Percentiles rank a stretch among this genome's conserved stretches.
These are phyloP conservation scores for Mycena leptocephala DNA, from an alignment of 768 basidiomycete species.

Conservation along the genomic window DNA sequence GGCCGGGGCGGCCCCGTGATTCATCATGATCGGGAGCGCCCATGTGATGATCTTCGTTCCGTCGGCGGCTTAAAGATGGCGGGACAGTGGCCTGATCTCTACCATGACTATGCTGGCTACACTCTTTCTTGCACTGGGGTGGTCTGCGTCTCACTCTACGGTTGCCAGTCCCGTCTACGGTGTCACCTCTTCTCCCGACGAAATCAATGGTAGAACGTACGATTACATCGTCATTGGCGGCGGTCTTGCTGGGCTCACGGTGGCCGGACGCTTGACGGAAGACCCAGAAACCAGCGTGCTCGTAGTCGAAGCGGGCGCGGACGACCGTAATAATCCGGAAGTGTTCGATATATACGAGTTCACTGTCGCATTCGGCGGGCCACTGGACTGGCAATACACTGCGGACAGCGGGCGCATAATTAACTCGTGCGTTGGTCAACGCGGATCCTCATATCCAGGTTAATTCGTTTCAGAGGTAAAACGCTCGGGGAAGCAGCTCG, in stretches of 20 bases:
- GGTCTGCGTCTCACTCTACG: neutral
- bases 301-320: slow-evolving; percentile 68
- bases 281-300: slow-evolving; percentile 60
- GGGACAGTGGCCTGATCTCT: no score
- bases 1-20: no score
- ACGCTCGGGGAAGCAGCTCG: slow-evolving; percentile 64
- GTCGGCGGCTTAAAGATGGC: no score
- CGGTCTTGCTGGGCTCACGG: slow-evolving; percentile 63
- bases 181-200: slow-evolving; percentile 50
- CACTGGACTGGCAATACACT: slow-evolving; percentile 64
- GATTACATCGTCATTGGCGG: slow-evolving; percentile 66
- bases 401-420: slow-evolving; percentile 60
- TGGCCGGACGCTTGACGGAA: slow-evolving; percentile 66
- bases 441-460: neutral
- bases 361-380: slow-evolving; percentile 56
- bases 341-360: slow-evolving; percentile 66
- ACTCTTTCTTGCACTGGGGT: neutral
- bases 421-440: slow-evolving; percentile 49
- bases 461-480: slow-evolving; percentile 54
- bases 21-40: no score
- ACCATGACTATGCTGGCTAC: neutral
- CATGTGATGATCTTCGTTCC: no score
- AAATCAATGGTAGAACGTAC: slow-evolving; percentile 55
- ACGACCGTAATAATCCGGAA: slow-evolving; percentile 59
- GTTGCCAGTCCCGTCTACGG: slow-evolving; percentile 25